A percentile compares a stretch with the other conserved stretches of the same genome.
These are phyloP conservation scores for Plasmodium berghei DNA, from an alignment of 169 alveolate species.

Conservation along the genomic window DNA sequence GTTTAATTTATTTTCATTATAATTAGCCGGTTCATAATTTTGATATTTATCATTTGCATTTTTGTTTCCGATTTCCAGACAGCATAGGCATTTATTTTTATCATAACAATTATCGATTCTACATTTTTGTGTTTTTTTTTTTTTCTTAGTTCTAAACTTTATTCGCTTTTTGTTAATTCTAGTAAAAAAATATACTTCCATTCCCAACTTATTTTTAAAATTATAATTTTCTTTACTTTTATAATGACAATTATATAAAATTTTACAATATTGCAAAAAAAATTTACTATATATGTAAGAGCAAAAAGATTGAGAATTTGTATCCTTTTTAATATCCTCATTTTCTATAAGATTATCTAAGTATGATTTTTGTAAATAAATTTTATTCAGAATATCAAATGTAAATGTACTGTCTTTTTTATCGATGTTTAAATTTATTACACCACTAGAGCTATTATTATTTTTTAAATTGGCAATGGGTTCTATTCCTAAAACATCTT, in stretches of 20 bases:
- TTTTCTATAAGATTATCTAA: conserved; percentile 6
- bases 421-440: too few relatives aligned
- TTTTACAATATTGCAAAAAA: conserved; percentile 14
- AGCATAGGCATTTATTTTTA: too few relatives aligned
- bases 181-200: conserved; percentile 19
- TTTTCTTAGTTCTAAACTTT: background rate
- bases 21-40: background rate
- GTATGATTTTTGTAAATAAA: conserved; percentile 15
- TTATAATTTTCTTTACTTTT: background rate
- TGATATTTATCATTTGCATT: too few relatives aligned
- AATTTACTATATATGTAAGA: conserved; percentile 11
- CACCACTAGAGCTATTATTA: too few relatives aligned
- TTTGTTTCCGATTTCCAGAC: too few relatives aligned
- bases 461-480: background rate
- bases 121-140: background rate
- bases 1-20: background rate
- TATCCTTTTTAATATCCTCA: conserved; percentile 20
- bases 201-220: conserved; percentile 12
- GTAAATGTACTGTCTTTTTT: background rate
- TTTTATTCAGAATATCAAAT: background rate
- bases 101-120: background rate
- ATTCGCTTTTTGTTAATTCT: conserved; percentile 1
- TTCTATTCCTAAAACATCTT: background rate
- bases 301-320: conserved; percentile 15
- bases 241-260: conserved; percentile 3